Evolutionary conservation across 768 basidiomycete species (phyloP), one percentile per base, ranked within the genome.

Genomic region (Collybia nuda): DNA sequence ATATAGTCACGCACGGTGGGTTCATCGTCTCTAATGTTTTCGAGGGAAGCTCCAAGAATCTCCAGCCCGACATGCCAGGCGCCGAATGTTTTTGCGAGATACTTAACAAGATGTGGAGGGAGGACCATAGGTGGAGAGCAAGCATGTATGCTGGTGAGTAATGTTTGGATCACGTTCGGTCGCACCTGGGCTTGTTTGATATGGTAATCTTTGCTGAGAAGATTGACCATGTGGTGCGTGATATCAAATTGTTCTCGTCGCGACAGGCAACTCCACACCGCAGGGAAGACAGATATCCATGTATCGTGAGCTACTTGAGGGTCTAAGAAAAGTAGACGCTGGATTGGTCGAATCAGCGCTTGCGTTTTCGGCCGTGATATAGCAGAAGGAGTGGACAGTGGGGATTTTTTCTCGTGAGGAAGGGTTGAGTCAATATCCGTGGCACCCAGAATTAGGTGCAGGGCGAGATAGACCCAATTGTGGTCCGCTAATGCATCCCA

Each of bases 31-130:
- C 86, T 84, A 23, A 86, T 76, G 44, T 82, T 72, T 32, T 93
- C 90, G 53, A 94, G 72, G n/a, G 90, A 86, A 23, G 78, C 73
- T 55, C 86, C 85, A 3, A 99, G 79, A 26, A 96, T 83, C 65
- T 98, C 95, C 50, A 96, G 70, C 3, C 85, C 84, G 42, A 88
- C 81, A 65, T 97, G 90, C 95, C 96, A 98, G n/a, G 91, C 90
- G 35, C 92, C 87, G 67, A 90, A 99, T 0, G 92, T 92, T 70
- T 98, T 97, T 15, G 91, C 93, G 28, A 98, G 84, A 64, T 94
- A 99, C 64, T 98, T 98, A 58, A 98, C 80, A 29, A 99, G 82
- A 60, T 96, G 90, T 9, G 97, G 95, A 6, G 97, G 97, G 2
- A 99, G 77, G 24, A 82, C 84, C 79, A 97, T 87, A 0, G 89